Base-by-base conservation (phyloP, 805 yeast genomes). In the Lipomyces mesembrius region DNA sequence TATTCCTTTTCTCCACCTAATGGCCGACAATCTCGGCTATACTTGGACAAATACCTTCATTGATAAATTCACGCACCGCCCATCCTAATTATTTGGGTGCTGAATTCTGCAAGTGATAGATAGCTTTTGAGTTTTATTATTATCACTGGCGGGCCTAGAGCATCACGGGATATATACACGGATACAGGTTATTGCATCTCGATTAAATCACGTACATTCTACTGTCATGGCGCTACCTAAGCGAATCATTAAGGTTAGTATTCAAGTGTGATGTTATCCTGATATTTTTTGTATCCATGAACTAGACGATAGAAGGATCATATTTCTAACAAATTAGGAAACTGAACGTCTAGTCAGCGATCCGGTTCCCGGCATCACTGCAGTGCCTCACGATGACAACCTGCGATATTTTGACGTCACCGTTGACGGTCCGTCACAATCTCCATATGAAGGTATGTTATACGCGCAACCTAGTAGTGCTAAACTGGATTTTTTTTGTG, bases 361-460 rank as follows among this genome's bases (percentile, higher is more conserved):
- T 74, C 98, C 99, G 0, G 98, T 94, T 1, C 96, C 97, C 3
- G 99, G 98, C 1, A 95, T 95, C 74, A 84, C 88, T 0, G 99
- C 98, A 1, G 84, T 82, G 35, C 99, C 99, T 6, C 96, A 91
- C 67, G 98, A 94, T 65, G 97, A 93, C 70, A 95, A 95, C 78
- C 82, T 95, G 71, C 86, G 99, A 72, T 92, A 94, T 77, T 95
- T 95, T 75, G 91, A 92, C 71, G 99, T 95, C 32, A 86, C 91
- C 1, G 89, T 95, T 68, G 92, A 91, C 67, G 99, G 99, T 0
- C 99, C 99, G 9, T 82, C 84, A 37, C 88, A 89, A 62, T 90
- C 97, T 1, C 98, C 99, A 0, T 95, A 94, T 76, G 97, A 94
- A 75, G 92, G 92, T n/a, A 77, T 79, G 63, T 17, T 27, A 43